Evolutionary conservation across 768 basidiomycete species (phyloP), one percentile per base, ranked within the genome.

Genomic region (Sporobolomyces pararoseus): DNA sequence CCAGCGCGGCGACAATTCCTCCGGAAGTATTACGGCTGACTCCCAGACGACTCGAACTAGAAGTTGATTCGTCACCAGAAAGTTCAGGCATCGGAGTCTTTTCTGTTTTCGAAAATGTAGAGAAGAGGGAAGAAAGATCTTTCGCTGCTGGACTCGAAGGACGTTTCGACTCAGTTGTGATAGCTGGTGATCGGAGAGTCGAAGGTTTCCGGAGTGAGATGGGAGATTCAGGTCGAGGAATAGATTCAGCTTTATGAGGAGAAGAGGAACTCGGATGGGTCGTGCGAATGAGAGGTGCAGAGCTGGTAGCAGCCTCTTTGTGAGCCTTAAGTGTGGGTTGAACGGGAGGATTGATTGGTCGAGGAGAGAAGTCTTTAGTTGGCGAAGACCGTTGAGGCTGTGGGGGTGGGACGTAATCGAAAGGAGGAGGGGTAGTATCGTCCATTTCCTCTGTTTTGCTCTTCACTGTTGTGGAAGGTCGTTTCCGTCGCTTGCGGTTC

Each of bases 111-210:
- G 64, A 35, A 27, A 70, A 70, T 6, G 58, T 51, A n/a, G 68
- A 65, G 52, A 70, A 70, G 39, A 70, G 42, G 31, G 63, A 44
- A 4, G 57, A 54, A 9, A 70, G 58, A 58, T 70, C 68, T 35
- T 65, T 70, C 7, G 68, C 62, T 7, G 68, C 62, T 29, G 58
- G 58, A 32, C 58, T 59, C 7, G 42, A 27, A 10, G 58, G 58
- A 4, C 39, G 58, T 17, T 13, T 4, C 19, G 13, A 5, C n/a
- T 44, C 27, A 7, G 58, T 19, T 31, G 27, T 5, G 16, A 27
- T 31, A 3, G 39, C 17, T 6, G 39, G 12, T 27, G 58, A 44
- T 32, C 25, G 7, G 14, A 59, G 39, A 7, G 58, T 9, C 23
- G 58, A 27, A 23, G 58, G 58, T 42, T 42, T 42, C 39, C 9